Conservation (phyloP, 257 asterid species). For the Penstemon eatonii region DNA sequence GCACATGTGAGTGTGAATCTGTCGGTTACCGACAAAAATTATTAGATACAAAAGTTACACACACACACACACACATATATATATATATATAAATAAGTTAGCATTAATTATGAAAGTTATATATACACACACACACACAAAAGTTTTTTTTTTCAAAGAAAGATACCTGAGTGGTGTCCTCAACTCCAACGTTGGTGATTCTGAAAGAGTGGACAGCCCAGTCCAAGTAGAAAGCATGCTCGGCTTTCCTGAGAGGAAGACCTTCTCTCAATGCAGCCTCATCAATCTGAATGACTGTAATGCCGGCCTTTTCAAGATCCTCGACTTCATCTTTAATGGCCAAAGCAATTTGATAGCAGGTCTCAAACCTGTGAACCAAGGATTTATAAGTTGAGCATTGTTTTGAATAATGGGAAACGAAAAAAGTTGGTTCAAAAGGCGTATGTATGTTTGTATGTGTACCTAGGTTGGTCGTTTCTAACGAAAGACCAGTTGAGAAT, state of each 20-base stretch:
- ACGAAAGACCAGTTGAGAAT: constrained; percentile 78
- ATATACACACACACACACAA: too few species aligned
- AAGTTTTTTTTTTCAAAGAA: background rate
- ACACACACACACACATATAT: too few species aligned
- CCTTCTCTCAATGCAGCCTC: constrained; percentile 90
- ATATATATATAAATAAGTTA: too few species aligned
- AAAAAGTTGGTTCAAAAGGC: background rate
- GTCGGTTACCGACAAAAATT: constrained; percentile 15
- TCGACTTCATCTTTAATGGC: constrained; percentile 80
- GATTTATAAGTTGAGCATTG: constrained; percentile 12
- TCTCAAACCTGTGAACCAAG: constrained; percentile 47
- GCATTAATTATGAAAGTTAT: too few species aligned
- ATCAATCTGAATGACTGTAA: constrained; percentile 68
- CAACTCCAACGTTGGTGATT: constrained; percentile 65
- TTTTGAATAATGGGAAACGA: background rate
- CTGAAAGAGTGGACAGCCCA: constrained; percentile 89
- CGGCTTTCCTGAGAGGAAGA: constrained; percentile 72
- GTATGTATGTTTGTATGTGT: background rate
- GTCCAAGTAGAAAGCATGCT: constrained; percentile 75
- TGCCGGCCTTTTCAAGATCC: constrained; percentile 78
- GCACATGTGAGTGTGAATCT: constrained; percentile 91
- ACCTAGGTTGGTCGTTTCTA: constrained; percentile 76
- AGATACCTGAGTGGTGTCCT: constrained; percentile 70
- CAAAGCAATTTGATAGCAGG: constrained; percentile 86
- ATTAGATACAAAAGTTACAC: background rate